Evolutionary conservation across 148 eudicot genomes (phyloP).

Genomic region (Silene conica): DNA sequence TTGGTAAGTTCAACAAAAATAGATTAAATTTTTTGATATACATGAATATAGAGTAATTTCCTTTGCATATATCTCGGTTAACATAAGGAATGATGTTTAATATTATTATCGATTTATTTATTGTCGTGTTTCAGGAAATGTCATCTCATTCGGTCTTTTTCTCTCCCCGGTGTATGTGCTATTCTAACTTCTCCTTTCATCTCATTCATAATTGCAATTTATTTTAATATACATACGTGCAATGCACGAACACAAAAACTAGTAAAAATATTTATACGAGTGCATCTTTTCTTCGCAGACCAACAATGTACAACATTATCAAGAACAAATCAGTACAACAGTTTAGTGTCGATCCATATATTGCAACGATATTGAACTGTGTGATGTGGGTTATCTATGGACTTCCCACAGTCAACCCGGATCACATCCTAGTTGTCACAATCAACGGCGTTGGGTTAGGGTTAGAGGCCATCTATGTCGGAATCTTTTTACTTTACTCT

Average conservation of each 20-base stretch:
- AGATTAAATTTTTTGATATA: background rate
- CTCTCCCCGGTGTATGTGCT: constrained; percentile 47
- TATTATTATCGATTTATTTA: background rate
- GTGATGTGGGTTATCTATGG: constrained; percentile 77
- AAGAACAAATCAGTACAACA: constrained; percentile 55
- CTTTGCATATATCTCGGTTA: background rate
- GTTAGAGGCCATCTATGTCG: constrained; percentile 42
- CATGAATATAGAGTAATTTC: background rate
- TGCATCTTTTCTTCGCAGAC: constrained; percentile 32
- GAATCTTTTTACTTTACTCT: constrained; percentile 52
- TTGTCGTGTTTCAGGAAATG: constrained; percentile 43
- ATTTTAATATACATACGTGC: no score
- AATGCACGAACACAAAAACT: no score
- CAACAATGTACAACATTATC: constrained; percentile 46
- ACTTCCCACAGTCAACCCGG: constrained; percentile 60
- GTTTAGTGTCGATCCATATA: constrained; percentile 62
- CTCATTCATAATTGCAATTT: no score
- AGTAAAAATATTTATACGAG: no score
- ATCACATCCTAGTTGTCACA: constrained; percentile 60
- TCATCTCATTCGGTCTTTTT: constrained; percentile 53
- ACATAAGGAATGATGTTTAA: background rate
- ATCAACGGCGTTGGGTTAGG: constrained; percentile 55
- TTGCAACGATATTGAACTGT: constrained; percentile 63
- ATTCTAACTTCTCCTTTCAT: background rate
- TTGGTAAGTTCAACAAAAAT: background rate